These are phyloP conservation scores for Phytophthora pistaciae DNA, from an alignment of 352 stramenopile species.

Conservation along the genomic window DNA sequence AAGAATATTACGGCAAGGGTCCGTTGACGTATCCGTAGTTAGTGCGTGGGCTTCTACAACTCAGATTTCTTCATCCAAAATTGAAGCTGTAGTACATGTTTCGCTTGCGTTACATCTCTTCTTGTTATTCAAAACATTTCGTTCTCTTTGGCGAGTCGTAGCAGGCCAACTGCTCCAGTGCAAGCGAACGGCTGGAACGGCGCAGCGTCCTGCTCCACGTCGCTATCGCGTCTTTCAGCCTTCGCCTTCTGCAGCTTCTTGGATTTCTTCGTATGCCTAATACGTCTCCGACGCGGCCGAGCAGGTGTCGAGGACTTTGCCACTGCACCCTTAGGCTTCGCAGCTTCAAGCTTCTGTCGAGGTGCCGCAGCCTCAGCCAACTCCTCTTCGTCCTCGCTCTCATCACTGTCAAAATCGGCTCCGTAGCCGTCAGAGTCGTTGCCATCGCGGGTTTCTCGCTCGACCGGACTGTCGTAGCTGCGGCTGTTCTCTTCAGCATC, in stretches of 20 bases:
- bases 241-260: slow-evolving; percentile 41
- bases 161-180: slow-evolving; percentile 62
- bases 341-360: slow-evolving; percentile 27
- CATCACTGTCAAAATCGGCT: slow-evolving; percentile 73
- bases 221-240: slow-evolving; percentile 19
- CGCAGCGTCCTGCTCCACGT: slow-evolving; percentile 21
- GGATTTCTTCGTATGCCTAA: slow-evolving; percentile 26
- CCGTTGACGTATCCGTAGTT: too few relatives aligned
- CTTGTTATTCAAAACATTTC: slow-evolving; percentile 69
- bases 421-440: slow-evolving; percentile 64
- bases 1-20: too few relatives aligned
- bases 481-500: slow-evolving; percentile 8
- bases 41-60: not conserved
- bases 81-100: slow-evolving; percentile 2
- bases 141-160: slow-evolving; percentile 78
- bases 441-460: slow-evolving; percentile 6
- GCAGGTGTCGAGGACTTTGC: slow-evolving; percentile 10
- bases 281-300: slow-evolving; percentile 29
- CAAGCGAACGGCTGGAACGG: slow-evolving; percentile 75
- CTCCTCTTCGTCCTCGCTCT: slow-evolving; percentile 57
- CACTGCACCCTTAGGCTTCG: slow-evolving; percentile 13
- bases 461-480: slow-evolving; percentile 10
- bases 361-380: slow-evolving; percentile 8
- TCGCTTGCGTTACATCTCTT: slow-evolving; percentile 2
- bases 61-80: not conserved